phyloP scores from a whole-genome alignment of 2,329 filamentous ascomycete species.

The Penicillium sp. region DNA sequence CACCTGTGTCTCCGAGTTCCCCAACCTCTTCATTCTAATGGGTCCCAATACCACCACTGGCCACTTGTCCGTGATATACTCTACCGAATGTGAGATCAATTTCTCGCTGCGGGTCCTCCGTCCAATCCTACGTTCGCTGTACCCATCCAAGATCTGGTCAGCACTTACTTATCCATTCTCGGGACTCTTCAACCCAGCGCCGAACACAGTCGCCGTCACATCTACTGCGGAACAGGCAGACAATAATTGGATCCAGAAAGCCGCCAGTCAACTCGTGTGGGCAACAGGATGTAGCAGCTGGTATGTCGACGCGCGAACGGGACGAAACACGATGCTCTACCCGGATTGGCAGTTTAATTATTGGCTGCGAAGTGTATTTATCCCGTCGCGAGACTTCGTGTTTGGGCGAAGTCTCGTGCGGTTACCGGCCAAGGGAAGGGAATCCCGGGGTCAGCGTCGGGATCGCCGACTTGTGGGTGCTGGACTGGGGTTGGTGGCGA shows the following conservation, averaged over 20 bases:
- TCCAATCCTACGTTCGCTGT: constrained; percentile 38
- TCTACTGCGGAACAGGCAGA: constrained; percentile 30
- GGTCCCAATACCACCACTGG: constrained; percentile 51
- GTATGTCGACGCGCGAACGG: constrained; percentile 50
- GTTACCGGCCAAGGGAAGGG: neutral
- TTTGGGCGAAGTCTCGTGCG: neutral
- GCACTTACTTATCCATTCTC: constrained; percentile 29
- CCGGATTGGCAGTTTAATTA: constrained; percentile 54
- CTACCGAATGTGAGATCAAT: constrained; percentile 55
- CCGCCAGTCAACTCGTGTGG: constrained; percentile 50
- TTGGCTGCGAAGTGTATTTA: constrained; percentile 52
- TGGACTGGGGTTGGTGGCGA: neutral
- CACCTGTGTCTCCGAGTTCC: constrained; percentile 50
- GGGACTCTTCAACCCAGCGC: neutral
- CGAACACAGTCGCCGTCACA: constrained; percentile 31
- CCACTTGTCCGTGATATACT: constrained; percentile 53
- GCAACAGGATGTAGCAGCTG: constrained; percentile 54
- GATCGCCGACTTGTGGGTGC: neutral
- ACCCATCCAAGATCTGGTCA: constrained; percentile 25
- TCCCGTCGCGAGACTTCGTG: constrained; percentile 39
- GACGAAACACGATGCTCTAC: constrained; percentile 55
- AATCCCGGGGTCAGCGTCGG: neutral
- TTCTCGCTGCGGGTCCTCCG: constrained; percentile 45
- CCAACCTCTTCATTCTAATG: constrained; percentile 51
- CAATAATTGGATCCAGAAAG: constrained; percentile 41